Evolutionary conservation across 441 rosid genomes (phyloP), one percentile per base, ranked within the genome.

Genomic region (Francoa sonchifolia): DNA sequence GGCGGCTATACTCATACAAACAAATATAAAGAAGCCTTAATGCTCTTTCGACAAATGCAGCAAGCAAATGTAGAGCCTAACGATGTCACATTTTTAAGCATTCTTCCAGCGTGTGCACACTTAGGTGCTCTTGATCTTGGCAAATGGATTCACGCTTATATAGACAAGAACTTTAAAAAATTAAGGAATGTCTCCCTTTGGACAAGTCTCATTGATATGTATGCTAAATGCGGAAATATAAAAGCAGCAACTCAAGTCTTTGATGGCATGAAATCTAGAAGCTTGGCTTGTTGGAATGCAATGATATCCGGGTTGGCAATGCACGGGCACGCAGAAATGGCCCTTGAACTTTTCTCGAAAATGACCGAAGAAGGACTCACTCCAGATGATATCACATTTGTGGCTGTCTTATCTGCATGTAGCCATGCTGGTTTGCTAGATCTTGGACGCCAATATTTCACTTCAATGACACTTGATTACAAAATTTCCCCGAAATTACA

Each of bases 221-320:
- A 84, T 51, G 72, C 92, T 16, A 80, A 84, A 66, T 77, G 85
- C 29, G 95, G 95, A 44, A 62, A 69, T 41, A 45, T 84, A 25
- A 64, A 54, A 41, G 77, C 68, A 43, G 81, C 88, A n/a, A 30
- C 47, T 30, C 80, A 70, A 58, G 64, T 77, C 7, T 84, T 73
- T 55, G 44, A 56, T 26, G 41, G 50, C 26, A 65, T 66, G 68
- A 10, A 51, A 11, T 19, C 42, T 44, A 81, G 43, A 64, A 76
- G 60, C 47, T 44, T 74, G 68, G 69, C 86, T 9, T 70, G 79
- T 42, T 85, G 84, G 82, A 82, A 78, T 39, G 86, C 86, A 16
- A 85, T 85, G 75, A 72, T 85, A 58, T 71, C 76, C 46, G 89
- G 86, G 29, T 70, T 74, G 36, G 86, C 89, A 2, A 66, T 79